These are phyloP conservation scores for Ustilaginoidea virens DNA, from an alignment of 2,329 filamentous ascomycete species.

Conservation along the genomic window DNA sequence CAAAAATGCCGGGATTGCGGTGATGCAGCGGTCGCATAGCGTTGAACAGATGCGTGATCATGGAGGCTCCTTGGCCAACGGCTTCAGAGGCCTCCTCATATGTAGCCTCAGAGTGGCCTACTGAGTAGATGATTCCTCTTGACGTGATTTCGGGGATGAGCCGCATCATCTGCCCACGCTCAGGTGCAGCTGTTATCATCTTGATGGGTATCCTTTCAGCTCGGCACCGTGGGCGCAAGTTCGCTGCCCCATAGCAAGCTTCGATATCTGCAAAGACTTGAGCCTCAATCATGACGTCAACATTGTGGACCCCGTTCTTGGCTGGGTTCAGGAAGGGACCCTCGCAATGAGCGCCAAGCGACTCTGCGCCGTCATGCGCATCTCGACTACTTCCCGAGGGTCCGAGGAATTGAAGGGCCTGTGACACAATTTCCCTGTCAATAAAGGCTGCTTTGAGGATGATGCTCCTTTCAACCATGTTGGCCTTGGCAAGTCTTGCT, in stretches of 20 bases:
- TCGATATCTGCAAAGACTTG: constrained; percentile 50
- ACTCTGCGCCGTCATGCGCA: constrained; percentile 62
- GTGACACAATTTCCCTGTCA: constrained; percentile 1
- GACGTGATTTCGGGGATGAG: constrained; percentile 52
- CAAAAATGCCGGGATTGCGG: constrained; percentile 82
- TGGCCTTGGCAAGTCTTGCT: no score
- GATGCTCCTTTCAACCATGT: background rate
- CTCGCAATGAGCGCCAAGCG: constrained; percentile 79
- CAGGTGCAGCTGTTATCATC: constrained; percentile 78
- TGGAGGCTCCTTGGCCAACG: constrained; percentile 60
- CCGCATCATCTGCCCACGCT: constrained; percentile 53
- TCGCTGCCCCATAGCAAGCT: constrained; percentile 55
- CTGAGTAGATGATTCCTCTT: constrained; percentile 58
- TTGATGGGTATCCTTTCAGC: constrained; percentile 38
- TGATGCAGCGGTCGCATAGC: constrained; percentile 85
- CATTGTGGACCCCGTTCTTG: constrained; percentile 78
- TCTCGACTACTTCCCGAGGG: constrained; percentile 48
- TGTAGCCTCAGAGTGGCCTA: constrained; percentile 77
- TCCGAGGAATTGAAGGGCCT: constrained; percentile 61
- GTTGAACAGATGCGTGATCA: constrained; percentile 92
- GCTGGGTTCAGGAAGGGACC: constrained; percentile 72
- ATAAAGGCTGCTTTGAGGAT: background rate
- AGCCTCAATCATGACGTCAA: constrained; percentile 51
- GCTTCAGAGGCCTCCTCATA: constrained; percentile 67
- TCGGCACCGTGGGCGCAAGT: constrained; percentile 33